Evolutionary conservation across 495 filamentous ascomycete species (phyloP).

Genomic region (Aspergillus funiculosus): DNA sequence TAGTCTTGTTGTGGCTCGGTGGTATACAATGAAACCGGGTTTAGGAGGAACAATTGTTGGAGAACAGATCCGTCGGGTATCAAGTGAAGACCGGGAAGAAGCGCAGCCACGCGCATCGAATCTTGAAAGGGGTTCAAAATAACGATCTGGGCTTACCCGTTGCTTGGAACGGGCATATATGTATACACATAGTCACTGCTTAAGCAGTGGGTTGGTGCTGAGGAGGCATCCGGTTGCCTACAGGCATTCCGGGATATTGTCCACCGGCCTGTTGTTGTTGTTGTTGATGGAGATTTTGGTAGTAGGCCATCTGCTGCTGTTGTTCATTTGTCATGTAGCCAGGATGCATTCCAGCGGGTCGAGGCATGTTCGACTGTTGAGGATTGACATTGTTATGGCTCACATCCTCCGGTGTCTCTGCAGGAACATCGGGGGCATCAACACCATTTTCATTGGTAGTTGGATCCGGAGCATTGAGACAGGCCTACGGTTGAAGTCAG

Average conservation of each 20-base stretch:
- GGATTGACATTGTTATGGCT: slow-evolving; percentile 48
- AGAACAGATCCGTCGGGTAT: slow-evolving; percentile 39
- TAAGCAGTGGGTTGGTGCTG: slow-evolving; percentile 49
- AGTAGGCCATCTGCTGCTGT: slow-evolving; percentile 55
- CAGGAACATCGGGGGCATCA: slow-evolving; percentile 54
- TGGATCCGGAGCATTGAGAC: slow-evolving; percentile 95
- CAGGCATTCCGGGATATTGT: slow-evolving; percentile 53
- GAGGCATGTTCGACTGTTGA: slow-evolving; percentile 47
- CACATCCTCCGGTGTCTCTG: slow-evolving; percentile 54
- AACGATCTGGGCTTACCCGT: slow-evolving; percentile 17
- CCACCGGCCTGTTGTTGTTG: slow-evolving; percentile 51
- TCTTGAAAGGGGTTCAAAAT: slow-evolving; percentile 21
- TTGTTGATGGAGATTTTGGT: slow-evolving; percentile 52
- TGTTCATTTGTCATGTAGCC: slow-evolving; percentile 53
- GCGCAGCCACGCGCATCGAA: slow-evolving; percentile 24
- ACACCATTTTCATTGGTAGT: slow-evolving; percentile 86
- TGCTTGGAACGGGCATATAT: slow-evolving; percentile 11
- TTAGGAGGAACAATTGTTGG: slow-evolving; percentile 24
- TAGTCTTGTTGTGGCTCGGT: slow-evolving; percentile 10
- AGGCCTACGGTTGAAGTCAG: slow-evolving; percentile 57
- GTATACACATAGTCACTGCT: slow-evolving; percentile 45
- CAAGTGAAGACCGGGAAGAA: slow-evolving; percentile 36
- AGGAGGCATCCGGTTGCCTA: slow-evolving; percentile 49
- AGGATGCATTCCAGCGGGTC: slow-evolving; percentile 43
- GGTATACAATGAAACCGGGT: slow-evolving; percentile 21